A percentile compares a stretch with the other conserved stretches of the same genome.
These are phyloP conservation scores for Keqinozyma sinolaborantium DNA, from an alignment of 1,139 yeast genomes.

Conservation along the genomic window DNA sequence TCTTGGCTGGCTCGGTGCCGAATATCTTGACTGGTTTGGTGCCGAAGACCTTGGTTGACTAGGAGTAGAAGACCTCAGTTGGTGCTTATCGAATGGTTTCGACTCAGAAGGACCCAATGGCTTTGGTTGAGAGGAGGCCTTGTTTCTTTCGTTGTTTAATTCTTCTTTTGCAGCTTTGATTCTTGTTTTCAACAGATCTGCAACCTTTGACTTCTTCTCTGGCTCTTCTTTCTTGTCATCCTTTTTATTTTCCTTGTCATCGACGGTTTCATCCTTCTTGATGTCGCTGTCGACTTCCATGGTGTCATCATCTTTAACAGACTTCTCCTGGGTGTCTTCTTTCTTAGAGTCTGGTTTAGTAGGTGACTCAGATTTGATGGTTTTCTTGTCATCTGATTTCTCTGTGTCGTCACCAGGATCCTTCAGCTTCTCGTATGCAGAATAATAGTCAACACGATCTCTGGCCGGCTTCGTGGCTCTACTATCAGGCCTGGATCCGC, in stretches of 20 bases:
- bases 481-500: conserved; percentile 11
- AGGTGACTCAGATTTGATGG: conserved; percentile 3
- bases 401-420: conserved; percentile 4
- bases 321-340: background rate
- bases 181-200: conserved; percentile 13
- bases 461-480: conserved; percentile 16
- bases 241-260: conserved; percentile 1
- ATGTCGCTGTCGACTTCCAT: background rate
- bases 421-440: conserved; percentile 17
- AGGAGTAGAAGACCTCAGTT: too few relatives aligned
- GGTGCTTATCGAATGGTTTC: too few relatives aligned
- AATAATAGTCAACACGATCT: conserved; percentile 30
- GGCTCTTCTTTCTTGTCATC: conserved; percentile 2
- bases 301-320: background rate
- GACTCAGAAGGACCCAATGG: too few relatives aligned
- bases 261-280: conserved; percentile 1
- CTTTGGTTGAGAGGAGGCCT: conserved; percentile 6
- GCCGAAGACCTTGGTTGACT: too few relatives aligned
- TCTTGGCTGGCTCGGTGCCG: too few relatives aligned
- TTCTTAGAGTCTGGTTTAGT: conserved; percentile 1
- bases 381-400: conserved; percentile 5
- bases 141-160: conserved; percentile 9
- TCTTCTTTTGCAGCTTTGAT: conserved; percentile 23
- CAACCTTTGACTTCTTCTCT: conserved; percentile 1
- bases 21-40: too few relatives aligned